Evolutionary conservation across 2,329 filamentous ascomycete genomes (phyloP).

Genomic region (Colletotrichum endophyticum): DNA sequence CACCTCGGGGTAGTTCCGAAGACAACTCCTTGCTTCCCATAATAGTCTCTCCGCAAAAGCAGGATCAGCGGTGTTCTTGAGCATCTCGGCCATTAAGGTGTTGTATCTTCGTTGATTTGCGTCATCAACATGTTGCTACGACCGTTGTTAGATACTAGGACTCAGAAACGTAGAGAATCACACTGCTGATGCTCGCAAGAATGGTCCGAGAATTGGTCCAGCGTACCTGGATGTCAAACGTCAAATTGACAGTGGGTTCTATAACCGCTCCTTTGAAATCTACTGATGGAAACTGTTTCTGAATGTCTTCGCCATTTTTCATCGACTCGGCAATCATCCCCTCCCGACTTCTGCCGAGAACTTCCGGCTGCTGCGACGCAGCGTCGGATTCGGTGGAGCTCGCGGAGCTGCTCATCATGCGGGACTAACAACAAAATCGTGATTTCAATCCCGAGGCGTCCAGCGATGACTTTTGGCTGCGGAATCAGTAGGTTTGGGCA

Average conservation of each 20-base stretch:
- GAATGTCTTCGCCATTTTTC: constrained; percentile 1
- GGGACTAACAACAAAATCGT: too few relatives aligned
- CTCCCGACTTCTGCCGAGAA: constrained; percentile 5
- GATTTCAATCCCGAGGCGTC: background rate
- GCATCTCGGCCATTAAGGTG: constrained; percentile 13
- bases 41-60: constrained; percentile 2
- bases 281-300: background rate
- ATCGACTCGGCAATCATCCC: constrained; percentile 7
- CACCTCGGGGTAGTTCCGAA: background rate
- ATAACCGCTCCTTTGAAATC: constrained; percentile 5
- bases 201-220: background rate
- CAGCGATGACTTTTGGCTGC: background rate
- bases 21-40: constrained; percentile 13
- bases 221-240: constrained; percentile 11
- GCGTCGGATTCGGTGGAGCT: background rate
- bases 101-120: constrained; percentile 14
- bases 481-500: background rate
- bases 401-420: background rate
- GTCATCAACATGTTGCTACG: constrained; percentile 7
- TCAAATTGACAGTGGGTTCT: constrained; percentile 3
- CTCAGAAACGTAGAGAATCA: background rate
- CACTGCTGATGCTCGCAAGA: background rate
- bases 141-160: background rate
- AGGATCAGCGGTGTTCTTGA: background rate
- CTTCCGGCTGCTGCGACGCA: background rate